Conservation (phyloP, 2,329 filamentous ascomycete genomes). For the Sarocladium strictum region DNA sequence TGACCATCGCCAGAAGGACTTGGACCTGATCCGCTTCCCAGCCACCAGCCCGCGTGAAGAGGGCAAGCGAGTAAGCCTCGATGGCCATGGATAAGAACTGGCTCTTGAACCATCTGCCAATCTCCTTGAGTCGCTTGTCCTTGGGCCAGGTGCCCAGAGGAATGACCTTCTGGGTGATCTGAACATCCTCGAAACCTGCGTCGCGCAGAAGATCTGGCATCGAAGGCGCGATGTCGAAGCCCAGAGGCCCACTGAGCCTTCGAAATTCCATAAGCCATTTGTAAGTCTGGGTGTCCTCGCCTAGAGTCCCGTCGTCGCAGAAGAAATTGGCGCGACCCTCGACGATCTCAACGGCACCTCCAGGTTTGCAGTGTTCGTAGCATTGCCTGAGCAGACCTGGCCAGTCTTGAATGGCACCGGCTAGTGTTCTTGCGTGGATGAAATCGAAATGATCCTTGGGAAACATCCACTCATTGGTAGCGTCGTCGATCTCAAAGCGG, state of each 20-base stretch:
- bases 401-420: constrained; percentile 27
- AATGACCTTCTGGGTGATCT: constrained; percentile 22
- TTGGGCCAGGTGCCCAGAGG: constrained; percentile 36
- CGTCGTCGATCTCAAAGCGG: constrained; percentile 53
- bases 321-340: constrained; percentile 18
- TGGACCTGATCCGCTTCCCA: constrained; percentile 19
- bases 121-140: constrained; percentile 33
- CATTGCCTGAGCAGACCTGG: constrained; percentile 18
- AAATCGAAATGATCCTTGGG: constrained; percentile 21
- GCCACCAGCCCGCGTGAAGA: constrained; percentile 18
- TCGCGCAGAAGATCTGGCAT: constrained; percentile 13
- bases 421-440: constrained; percentile 30
- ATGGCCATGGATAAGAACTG: constrained; percentile 14
- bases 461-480: constrained; percentile 47
- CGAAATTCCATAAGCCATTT: constrained; percentile 19
- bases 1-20: constrained; percentile 18
- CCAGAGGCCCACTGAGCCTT: constrained; percentile 14
- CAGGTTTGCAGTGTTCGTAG: constrained; percentile 31
- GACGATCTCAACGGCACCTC: neutral
- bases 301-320: constrained; percentile 18
- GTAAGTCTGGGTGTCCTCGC: constrained; percentile 15
- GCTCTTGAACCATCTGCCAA: constrained; percentile 22
- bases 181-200: constrained; percentile 25
- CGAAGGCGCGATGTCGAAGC: constrained; percentile 13
- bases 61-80: constrained; percentile 20